These are phyloP conservation scores for Forsythia suspensa DNA, from an alignment of 257 asterid species.

Conservation along the genomic window DNA sequence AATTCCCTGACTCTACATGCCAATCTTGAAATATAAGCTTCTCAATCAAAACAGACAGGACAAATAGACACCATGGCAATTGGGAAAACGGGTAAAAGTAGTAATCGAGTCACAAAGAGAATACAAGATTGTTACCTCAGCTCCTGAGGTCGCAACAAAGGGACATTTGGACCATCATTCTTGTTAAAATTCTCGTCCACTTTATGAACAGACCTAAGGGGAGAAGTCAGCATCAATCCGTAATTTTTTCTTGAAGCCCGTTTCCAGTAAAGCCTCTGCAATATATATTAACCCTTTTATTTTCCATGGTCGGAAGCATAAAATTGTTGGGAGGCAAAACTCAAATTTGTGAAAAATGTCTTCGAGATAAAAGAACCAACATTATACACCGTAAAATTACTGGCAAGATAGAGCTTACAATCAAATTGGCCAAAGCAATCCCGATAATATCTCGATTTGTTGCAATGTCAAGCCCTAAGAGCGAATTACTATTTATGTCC, in stretches of 20 bases:
- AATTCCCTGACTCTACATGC: constrained; percentile 46
- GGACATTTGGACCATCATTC: constrained; percentile 44
- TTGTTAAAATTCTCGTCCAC: constrained; percentile 47
- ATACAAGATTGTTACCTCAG: constrained; percentile 58
- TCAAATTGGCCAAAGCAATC: constrained; percentile 93
- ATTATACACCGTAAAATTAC: background rate
- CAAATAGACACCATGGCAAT: constrained; percentile 32
- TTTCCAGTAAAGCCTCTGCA: constrained; percentile 98
- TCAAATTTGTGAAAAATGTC: no score
- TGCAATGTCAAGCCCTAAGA: constrained; percentile 84
- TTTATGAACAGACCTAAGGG: constrained; percentile 71
- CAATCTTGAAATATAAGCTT: constrained; percentile 49
- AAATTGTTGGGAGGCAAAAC: background rate
- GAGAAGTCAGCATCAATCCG: constrained; percentile 95
- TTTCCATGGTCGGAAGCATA: constrained; percentile 10
- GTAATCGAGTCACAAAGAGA: constrained; percentile 18
- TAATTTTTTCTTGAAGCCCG: constrained; percentile 78
- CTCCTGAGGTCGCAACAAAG: constrained; percentile 90
- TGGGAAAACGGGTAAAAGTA: constrained; percentile 26
- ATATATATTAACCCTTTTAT: constrained; percentile 13
- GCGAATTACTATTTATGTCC: constrained; percentile 75
- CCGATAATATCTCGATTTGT: constrained; percentile 87
- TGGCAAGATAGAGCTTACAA: constrained; percentile 48
- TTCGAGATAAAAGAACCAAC: background rate
- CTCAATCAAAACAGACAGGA: constrained; percentile 57